Evolutionary conservation across 306 rosid species (phyloP).

Genomic region (Fragaria iinumae): DNA sequence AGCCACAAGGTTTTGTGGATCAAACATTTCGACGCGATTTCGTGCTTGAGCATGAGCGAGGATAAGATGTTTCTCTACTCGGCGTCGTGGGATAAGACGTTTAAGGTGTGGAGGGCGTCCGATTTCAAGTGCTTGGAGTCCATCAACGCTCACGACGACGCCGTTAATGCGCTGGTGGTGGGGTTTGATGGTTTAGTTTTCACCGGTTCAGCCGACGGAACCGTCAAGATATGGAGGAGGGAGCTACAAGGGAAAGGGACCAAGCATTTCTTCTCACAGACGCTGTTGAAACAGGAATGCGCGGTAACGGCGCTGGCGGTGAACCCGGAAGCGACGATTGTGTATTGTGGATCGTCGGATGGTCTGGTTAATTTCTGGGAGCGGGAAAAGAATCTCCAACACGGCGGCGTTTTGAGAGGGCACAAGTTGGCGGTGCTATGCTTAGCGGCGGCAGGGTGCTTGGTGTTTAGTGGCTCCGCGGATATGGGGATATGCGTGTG

Average conservation of each 20-base stretch:
- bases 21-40: conserved; percentile 79
- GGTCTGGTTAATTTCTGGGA: conserved; percentile 77
- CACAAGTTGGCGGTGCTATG: conserved; percentile 81
- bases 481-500: conserved; percentile 86
- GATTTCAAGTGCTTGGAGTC: conserved; percentile 83
- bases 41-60: conserved; percentile 62
- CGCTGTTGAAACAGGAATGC: conserved; percentile 68
- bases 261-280: conserved; percentile 74
- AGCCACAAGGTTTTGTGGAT: conserved; percentile 60
- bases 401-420: conserved; percentile 56
- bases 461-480: conserved; percentile 79
- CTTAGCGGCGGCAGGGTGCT: conserved; percentile 51
- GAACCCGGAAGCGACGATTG: conserved; percentile 29
- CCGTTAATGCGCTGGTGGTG: conserved; percentile 62
- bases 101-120: conserved; percentile 74
- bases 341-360: conserved; percentile 76
- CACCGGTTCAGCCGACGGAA: conserved; percentile 90
- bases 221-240: conserved; percentile 74
- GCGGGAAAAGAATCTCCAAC: conserved; percentile 36
- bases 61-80: conserved; percentile 64
- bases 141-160: conserved; percentile 76
- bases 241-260: conserved; percentile 84
- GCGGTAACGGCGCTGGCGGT: conserved; percentile 70
- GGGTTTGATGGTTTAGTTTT: conserved; percentile 59
- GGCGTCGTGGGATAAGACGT: conserved; percentile 89